Evolutionary conservation across 257 asterid genomes (phyloP).

Genomic region (Solanum etuberosum): DNA sequence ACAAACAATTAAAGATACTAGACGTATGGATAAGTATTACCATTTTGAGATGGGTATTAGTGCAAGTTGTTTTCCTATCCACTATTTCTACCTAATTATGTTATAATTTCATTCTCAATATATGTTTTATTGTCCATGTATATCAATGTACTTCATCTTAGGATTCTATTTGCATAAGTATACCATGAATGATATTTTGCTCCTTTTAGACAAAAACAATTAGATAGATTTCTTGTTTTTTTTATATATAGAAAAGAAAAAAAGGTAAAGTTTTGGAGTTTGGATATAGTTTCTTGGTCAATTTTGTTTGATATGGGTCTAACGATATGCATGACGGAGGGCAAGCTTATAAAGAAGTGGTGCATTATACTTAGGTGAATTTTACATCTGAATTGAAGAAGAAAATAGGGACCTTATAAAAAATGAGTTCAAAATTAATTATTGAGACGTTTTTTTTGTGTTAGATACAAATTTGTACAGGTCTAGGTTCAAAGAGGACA

Average conservation of each 20-base stretch:
- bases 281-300: not conserved
- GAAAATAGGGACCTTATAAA: not conserved
- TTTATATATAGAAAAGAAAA: not conserved
- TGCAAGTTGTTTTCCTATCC: not conserved
- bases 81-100: not conserved
- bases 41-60: not conserved
- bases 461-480: not conserved
- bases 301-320: not conserved
- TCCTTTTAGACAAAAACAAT: not conserved
- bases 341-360: too few species aligned
- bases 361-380: not conserved
- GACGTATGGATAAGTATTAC: not conserved
- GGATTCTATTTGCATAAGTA: not conserved
- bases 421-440: not conserved
- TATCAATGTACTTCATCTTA: not conserved
- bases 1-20: not conserved
- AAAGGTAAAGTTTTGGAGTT: not conserved
- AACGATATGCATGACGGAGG: not conserved
- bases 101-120: not conserved
- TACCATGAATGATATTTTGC: not conserved
- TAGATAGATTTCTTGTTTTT: not conserved
- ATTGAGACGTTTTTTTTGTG: not conserved
- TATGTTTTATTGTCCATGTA: not conserved
- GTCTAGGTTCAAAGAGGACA: rapidly evolving
- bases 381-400: not conserved